phyloP scores from a whole-genome alignment of 495 filamentous ascomycete species.

The Podospora comata region DNA sequence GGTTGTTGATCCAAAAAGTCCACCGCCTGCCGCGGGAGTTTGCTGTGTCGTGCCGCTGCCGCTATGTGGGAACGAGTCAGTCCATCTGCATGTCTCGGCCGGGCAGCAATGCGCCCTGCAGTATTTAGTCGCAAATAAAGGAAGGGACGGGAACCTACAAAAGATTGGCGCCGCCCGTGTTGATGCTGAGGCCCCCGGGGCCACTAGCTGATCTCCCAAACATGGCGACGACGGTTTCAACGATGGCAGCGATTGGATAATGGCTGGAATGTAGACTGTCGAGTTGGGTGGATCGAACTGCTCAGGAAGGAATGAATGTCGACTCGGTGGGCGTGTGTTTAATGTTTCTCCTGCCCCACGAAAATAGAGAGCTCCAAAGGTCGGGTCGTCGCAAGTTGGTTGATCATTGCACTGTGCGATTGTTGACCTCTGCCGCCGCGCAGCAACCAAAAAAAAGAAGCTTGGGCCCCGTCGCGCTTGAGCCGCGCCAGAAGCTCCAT shows the following conservation, averaged over 20 bases:
- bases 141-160: constrained; percentile 43
- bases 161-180: constrained; percentile 69
- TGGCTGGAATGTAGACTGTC: constrained; percentile 2
- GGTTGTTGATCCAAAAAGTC: constrained; percentile 47
- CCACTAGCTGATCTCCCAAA: constrained; percentile 61
- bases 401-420: background rate
- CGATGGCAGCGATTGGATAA: constrained; percentile 15
- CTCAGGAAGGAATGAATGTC: too few relatives aligned
- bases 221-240: constrained; percentile 33
- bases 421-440: background rate
- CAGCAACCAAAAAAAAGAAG: constrained; percentile 9
- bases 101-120: background rate
- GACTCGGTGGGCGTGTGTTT: constrained; percentile 7
- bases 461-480: constrained; percentile 20
- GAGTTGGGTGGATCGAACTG: background rate
- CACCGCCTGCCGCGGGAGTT: constrained; percentile 40
- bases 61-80: constrained; percentile 28
- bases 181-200: constrained; percentile 69
- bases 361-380: background rate
- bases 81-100: constrained; percentile 8
- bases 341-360: constrained; percentile 23
- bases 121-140: background rate
- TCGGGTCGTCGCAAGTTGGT: constrained; percentile 9
- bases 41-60: constrained; percentile 38
- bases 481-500: constrained; percentile 1